Evolutionary conservation across 2,329 filamentous ascomycete genomes (phyloP), one percentile per base, ranked within the genome.

Genomic region (Trichophyton rubrum): DNA sequence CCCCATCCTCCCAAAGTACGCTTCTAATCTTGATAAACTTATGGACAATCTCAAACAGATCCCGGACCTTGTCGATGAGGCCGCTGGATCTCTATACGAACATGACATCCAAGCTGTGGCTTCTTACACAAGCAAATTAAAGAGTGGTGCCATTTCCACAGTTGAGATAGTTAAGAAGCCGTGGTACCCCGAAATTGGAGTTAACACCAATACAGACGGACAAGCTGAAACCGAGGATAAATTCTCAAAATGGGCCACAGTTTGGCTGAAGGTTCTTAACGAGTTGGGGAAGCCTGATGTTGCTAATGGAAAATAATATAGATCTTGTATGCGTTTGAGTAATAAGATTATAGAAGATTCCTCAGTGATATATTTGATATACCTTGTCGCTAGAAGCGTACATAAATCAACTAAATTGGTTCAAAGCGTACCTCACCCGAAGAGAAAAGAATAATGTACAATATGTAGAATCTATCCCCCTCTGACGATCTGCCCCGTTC

Each of bases 181-280:
- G 62, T 95, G 95, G 75, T 82, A 86, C 11, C 73, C 87, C 17
- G 81, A 87, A 49, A 77, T 77, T 0, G 72, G 75, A 0, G 77
- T 81, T 27, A 86, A 84, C 22, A 1, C 40, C 15, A 20, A n/a
- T 79, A 78, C 82, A 35, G 86, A 87, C 51, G 83, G 58, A 5
- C 43, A 30, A 85, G 66, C 70, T 72, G 5, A 74, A 74, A 81
- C 79, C 0, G 78, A 81, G 0, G 90, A 96, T 67, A 88, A 87
- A 67, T 95, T 95, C 68, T 87, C 85, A 0, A 77, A 81, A 15
- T 95, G 90, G 90, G 83, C 80, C n/a, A 77, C 75, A 56, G 82
- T 80, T 58, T 84, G 80, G 80, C 62, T 71, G 41, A 73, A 72
- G 55, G 76, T 77, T 24, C 65, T 80, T 60, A 72, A 75, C 22